Evolutionary conservation across 1,284 basidiomycete genomes (phyloP).

Genomic region (Apiotrichum montevideense): DNA sequence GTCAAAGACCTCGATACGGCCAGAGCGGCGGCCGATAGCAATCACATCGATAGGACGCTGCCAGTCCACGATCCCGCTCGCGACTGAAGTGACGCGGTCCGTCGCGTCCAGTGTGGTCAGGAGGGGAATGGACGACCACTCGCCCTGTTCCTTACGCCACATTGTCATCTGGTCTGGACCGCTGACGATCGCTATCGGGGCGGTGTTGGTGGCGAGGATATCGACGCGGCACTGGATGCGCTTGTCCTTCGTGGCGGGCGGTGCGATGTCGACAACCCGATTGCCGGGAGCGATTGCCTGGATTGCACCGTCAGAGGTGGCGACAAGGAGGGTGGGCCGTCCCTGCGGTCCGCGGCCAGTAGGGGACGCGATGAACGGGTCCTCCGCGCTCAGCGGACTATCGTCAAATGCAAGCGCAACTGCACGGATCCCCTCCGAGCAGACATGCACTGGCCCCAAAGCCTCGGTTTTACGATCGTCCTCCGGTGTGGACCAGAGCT

Average conservation of each 20-base stretch:
- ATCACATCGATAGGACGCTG: constrained; percentile 10
- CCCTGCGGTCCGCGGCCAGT: background rate
- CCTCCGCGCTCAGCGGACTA: constrained; percentile 2
- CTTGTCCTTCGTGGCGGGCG: background rate
- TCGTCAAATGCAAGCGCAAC: constrained; percentile 11
- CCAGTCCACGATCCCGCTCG: constrained; percentile 9
- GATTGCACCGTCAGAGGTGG: constrained; percentile 13
- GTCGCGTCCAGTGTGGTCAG: constrained; percentile 6
- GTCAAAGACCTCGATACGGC: constrained; percentile 34
- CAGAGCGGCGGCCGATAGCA: constrained; percentile 33
- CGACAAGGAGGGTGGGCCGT: constrained; percentile 12
- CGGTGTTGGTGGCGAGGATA: constrained; percentile 6
- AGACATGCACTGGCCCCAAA: background rate
- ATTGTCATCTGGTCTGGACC: constrained; percentile 1
- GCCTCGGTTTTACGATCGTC: constrained; percentile 13
- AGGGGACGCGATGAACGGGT: constrained; percentile 15
- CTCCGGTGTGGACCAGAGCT: constrained; percentile 13
- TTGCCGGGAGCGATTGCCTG: constrained; percentile 4
- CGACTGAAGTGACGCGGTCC: constrained; percentile 19
- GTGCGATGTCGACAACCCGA: constrained; percentile 8
- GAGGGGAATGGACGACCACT: constrained; percentile 9
- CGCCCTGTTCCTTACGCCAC: constrained; percentile 15
- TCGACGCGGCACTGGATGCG: constrained; percentile 2
- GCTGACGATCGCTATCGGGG: constrained; percentile 6
- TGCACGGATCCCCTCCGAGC: constrained; percentile 1